Conservation (phyloP, 2,329 filamentous ascomycete genomes). For the Aspergillus awamori region DNA sequence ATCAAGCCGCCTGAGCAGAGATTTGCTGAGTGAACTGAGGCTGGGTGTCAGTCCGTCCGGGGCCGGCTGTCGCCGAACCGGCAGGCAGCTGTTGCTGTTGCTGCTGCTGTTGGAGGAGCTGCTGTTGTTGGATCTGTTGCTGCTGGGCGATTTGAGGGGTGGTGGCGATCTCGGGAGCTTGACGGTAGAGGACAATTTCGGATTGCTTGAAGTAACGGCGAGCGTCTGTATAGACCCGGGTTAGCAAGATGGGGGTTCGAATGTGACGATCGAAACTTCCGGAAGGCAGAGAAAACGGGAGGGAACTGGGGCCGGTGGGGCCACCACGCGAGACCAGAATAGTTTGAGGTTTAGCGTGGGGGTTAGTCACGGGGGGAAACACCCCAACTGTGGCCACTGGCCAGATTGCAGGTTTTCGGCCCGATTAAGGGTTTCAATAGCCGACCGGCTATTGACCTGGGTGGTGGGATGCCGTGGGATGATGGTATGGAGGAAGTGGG, state of each 20-base stretch:
- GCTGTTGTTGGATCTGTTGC: constrained; percentile 44
- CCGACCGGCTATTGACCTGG: constrained; percentile 40
- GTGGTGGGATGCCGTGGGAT: constrained; percentile 23
- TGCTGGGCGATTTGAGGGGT: constrained; percentile 45
- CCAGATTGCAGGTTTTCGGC: constrained; percentile 19
- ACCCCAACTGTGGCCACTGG: constrained; percentile 7
- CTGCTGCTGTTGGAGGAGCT: constrained; percentile 37
- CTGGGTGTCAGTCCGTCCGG: constrained; percentile 30
- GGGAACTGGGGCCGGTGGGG: constrained; percentile 27
- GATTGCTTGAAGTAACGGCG: constrained; percentile 99
- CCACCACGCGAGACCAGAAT: constrained; percentile 24
- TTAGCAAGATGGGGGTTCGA: not conserved
- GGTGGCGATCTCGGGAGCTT: constrained; percentile 56
- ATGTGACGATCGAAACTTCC: constrained; percentile 7
- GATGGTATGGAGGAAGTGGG: not conserved
- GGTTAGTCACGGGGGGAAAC: constrained; percentile 24
- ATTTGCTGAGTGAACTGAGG: constrained; percentile 22
- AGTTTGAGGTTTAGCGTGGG: constrained; percentile 36
- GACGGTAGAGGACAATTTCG: constrained; percentile 94
- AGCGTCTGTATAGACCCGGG: constrained; percentile 64
- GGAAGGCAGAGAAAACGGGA: constrained; percentile 10
- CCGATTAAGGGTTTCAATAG: constrained; percentile 35
- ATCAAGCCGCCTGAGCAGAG: constrained; percentile 31
- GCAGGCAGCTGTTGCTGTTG: constrained; percentile 41
- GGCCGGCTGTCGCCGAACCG: constrained; percentile 39